phyloP scores from a whole-genome alignment of 305 asterid genomes.

The Fraxinus velutina region DNA sequence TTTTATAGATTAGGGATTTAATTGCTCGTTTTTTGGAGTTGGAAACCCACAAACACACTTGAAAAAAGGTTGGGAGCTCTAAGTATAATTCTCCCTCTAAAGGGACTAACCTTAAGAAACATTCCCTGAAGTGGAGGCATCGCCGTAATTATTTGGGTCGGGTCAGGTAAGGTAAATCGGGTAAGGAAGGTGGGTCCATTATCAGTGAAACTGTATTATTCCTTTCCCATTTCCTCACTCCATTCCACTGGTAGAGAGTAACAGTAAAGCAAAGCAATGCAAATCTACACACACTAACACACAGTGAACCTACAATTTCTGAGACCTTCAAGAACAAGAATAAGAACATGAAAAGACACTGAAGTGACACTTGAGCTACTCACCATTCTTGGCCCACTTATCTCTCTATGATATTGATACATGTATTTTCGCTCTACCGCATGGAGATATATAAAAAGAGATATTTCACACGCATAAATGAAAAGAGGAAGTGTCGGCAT shows the following conservation, averaged over 20 bases:
- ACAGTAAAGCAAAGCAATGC: conserved; percentile 37
- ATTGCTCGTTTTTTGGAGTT: not conserved
- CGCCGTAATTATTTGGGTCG: not conserved
- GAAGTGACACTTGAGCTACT: conserved; percentile 25
- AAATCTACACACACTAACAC: conserved; percentile 23
- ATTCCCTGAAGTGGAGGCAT: not conserved
- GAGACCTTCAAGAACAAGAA: conserved; percentile 29
- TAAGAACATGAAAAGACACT: not conserved
- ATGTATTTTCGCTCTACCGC: conserved; percentile 5
- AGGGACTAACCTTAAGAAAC: not conserved
- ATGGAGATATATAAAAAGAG: not conserved
- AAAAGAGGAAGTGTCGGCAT: conserved; percentile 33
- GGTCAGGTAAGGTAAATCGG: conserved; percentile 15
- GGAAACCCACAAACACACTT: not conserved
- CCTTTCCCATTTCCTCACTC: conserved; percentile 12
- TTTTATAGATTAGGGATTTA: not conserved
- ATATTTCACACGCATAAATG: not conserved
- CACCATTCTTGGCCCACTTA: conserved; percentile 1
- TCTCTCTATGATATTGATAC: not conserved
- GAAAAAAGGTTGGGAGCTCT: not conserved
- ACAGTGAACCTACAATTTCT: conserved; percentile 29
- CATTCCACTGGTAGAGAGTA: conserved; percentile 29
- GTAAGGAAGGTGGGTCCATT: conserved; percentile 23
- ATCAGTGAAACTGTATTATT: conserved; percentile 21
- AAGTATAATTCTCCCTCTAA: not conserved